Conservation (phyloP, 129 eudicot genomes). For the Flaveria linearis region DNA sequence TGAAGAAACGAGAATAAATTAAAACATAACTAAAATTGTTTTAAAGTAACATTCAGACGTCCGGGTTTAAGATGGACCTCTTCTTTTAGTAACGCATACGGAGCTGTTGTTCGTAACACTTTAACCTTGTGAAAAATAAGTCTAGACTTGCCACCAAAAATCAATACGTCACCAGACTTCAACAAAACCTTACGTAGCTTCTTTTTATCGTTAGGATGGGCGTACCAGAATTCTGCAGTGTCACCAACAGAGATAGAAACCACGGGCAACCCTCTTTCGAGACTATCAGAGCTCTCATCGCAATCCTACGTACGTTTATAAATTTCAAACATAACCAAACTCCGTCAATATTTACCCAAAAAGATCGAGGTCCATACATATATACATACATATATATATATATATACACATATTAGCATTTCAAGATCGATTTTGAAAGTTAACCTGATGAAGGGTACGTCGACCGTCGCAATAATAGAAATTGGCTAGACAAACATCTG, state of each 20-base stretch:
- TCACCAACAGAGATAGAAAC: constrained; percentile 60
- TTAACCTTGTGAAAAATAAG: constrained; percentile 55
- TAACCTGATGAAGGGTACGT: constrained; percentile 68
- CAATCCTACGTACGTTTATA: constrained; percentile 36
- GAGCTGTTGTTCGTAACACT: constrained; percentile 38
- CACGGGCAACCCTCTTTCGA: constrained; percentile 23
- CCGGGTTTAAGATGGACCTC: constrained; percentile 34
- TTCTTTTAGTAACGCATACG: constrained; percentile 32
- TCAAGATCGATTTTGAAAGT: neutral
- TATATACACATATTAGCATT: neutral
- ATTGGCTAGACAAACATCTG: constrained; percentile 60
- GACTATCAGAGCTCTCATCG: constrained; percentile 42
- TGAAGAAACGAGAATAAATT: neutral
- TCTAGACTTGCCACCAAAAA: constrained; percentile 60
- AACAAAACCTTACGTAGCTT: constrained; percentile 38
- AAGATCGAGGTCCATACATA: neutral
- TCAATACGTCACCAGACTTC: constrained; percentile 61
- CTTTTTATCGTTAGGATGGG: constrained; percentile 36
- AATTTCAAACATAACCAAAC: no score
- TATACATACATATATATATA: no score
- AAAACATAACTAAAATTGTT: constrained; percentile 33
- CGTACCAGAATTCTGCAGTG: constrained; percentile 56
- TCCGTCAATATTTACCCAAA: neutral
- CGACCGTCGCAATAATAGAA: constrained; percentile 47
- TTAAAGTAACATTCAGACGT: constrained; percentile 57